These are phyloP conservation scores for Lentinus brumalis DNA, from an alignment of 768 basidiomycete species.

Conservation along the genomic window DNA sequence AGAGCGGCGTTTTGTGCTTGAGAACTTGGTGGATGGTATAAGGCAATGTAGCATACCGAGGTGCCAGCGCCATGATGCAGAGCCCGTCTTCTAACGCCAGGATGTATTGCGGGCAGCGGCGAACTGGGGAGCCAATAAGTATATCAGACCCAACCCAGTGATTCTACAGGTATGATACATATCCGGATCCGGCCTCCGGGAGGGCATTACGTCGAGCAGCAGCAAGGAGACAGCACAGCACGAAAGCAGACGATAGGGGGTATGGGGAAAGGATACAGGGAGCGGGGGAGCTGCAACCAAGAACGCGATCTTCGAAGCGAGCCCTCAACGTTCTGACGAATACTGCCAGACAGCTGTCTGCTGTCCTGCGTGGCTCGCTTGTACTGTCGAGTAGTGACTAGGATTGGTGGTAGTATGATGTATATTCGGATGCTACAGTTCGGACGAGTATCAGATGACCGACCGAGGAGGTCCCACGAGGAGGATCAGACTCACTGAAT, in stretches of 20 bases:
- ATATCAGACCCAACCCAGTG: neutral
- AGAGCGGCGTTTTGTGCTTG: slow-evolving; percentile 15
- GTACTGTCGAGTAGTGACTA: slow-evolving; percentile 10
- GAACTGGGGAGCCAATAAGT: neutral
- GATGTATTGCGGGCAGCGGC: neutral
- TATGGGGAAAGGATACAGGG: neutral
- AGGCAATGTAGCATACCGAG: slow-evolving; percentile 3
- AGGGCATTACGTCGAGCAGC: slow-evolving; percentile 1
- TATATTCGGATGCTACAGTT: slow-evolving; percentile 1
- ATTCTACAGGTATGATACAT: slow-evolving; percentile 5
- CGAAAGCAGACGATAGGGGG: neutral
- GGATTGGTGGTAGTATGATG: slow-evolving; percentile 3
- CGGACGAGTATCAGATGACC: neutral
- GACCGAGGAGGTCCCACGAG: neutral
- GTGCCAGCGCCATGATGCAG: neutral
- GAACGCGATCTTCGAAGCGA: neutral
- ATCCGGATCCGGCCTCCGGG: neutral
- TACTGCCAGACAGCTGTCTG: slow-evolving; percentile 18
- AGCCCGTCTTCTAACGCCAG: neutral
- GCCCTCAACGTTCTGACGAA: slow-evolving; percentile 14
- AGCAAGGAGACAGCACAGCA: slow-evolving; percentile 1
- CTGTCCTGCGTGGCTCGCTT: slow-evolving; percentile 5
- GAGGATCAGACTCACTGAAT: slow-evolving; percentile 33
- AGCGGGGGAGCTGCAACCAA: neutral
- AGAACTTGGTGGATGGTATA: slow-evolving; percentile 2